A percentile compares a stretch with the other conserved stretches of the same genome.
These are phyloP conservation scores for Candida parachauliodes DNA, from an alignment of 805 yeast genomes.

Conservation along the genomic window DNA sequence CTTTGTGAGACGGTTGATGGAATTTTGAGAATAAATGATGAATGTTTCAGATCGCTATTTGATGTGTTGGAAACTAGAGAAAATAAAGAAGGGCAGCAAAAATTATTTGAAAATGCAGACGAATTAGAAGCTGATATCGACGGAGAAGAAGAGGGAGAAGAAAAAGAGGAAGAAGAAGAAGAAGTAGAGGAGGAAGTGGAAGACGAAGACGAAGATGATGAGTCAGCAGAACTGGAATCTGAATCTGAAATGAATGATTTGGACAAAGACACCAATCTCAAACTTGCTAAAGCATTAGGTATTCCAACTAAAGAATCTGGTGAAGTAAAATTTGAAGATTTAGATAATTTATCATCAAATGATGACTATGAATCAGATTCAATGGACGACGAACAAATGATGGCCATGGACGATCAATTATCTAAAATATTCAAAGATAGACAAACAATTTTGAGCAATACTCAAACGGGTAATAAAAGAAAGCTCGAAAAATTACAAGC, in stretches of 20 bases:
- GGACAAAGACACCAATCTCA: constrained; percentile 50
- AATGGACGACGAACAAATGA: constrained; percentile 96
- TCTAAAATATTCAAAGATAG: constrained; percentile 83
- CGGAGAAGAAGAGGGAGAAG: constrained; percentile 25
- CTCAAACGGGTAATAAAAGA: constrained; percentile 57
- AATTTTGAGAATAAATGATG: constrained; percentile 22
- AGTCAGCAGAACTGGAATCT: constrained; percentile 11
- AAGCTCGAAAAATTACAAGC: constrained; percentile 77
- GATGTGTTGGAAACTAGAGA: constrained; percentile 55
- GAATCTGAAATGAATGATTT: constrained; percentile 17
- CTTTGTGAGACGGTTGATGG: constrained; percentile 28
- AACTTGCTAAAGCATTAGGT: constrained; percentile 70
- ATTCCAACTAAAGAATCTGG: constrained; percentile 46
- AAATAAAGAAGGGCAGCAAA: constrained; percentile 74
- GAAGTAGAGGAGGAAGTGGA: constrained; percentile 22
- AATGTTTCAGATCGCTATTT: constrained; percentile 32
- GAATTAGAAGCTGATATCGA: constrained; percentile 28
- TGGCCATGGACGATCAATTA: constrained; percentile 83
- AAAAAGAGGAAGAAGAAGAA: constrained; percentile 21
- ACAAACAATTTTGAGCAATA: constrained; percentile 53
- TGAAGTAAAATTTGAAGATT: constrained; percentile 41
- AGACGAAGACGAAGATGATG: constrained; percentile 14
- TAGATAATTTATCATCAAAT: constrained; percentile 37
- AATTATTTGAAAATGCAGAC: constrained; percentile 63
- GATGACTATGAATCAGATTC: constrained; percentile 64